Percentiles rank a stretch among this genome's conserved stretches.
These are phyloP conservation scores for Curvularia verruculosa DNA, from an alignment of 2,329 filamentous ascomycete genomes.

Conservation along the genomic window DNA sequence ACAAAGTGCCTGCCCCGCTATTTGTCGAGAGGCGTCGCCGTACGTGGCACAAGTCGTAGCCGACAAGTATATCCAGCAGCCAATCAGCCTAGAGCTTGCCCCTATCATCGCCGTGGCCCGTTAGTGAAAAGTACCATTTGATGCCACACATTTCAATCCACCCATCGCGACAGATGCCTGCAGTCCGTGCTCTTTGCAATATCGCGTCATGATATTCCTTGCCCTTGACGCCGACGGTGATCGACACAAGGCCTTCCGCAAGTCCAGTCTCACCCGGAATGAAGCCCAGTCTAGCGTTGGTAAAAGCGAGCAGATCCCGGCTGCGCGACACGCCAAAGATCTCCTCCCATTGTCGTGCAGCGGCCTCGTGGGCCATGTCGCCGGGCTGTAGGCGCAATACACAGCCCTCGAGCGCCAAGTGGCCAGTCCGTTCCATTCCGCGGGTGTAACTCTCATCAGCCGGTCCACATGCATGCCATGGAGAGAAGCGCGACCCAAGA, in stretches of 20 bases:
- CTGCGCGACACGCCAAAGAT: constrained; percentile 52
- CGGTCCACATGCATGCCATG: constrained; percentile 54
- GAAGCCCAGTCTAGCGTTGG: constrained; percentile 47
- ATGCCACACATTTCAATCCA: constrained; percentile 50
- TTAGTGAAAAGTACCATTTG: constrained; percentile 46
- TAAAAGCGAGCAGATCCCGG: constrained; percentile 49
- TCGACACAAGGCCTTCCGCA: constrained; percentile 47
- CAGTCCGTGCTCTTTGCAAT: constrained; percentile 37
- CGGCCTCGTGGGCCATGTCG: constrained; percentile 46
- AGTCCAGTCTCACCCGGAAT: constrained; percentile 40
- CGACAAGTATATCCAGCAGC: background rate
- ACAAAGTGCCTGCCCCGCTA: background rate
- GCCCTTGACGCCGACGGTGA: constrained; percentile 50
- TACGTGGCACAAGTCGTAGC: constrained; percentile 7
- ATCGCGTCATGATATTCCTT: constrained; percentile 42
- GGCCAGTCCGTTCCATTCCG: constrained; percentile 46
- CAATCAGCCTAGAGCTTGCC: constrained; percentile 27
- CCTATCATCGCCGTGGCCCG: constrained; percentile 22
- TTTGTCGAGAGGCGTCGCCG: background rate
- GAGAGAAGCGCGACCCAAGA: constrained; percentile 48
- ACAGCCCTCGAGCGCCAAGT: constrained; percentile 47
- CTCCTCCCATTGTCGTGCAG: constrained; percentile 50
- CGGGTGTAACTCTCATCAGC: constrained; percentile 45
- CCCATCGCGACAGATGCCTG: constrained; percentile 40
- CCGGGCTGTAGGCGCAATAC: constrained; percentile 48